Evolutionary conservation across 257 asterid genomes (phyloP).

Genomic region (Cruciata laevipes): DNA sequence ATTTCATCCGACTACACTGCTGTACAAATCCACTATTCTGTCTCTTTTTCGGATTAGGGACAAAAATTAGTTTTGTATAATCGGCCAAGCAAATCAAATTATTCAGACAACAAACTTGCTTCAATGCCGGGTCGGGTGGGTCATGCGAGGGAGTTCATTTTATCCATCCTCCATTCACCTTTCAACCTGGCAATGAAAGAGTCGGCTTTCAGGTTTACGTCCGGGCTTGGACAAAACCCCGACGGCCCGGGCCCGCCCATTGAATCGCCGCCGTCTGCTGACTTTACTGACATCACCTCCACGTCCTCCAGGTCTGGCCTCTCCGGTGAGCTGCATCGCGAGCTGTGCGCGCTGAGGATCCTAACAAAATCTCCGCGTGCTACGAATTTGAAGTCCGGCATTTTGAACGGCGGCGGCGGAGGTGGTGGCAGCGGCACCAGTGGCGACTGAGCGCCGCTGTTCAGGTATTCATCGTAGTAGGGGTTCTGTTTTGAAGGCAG

Average conservation of each 20-base stretch:
- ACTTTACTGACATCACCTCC: conserved; percentile 44
- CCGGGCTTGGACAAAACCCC: conserved; percentile 82
- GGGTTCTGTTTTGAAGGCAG: conserved; percentile 40
- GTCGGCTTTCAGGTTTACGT: conserved; percentile 72
- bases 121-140: conserved; percentile 11
- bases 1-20: neutral
- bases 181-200: conserved; percentile 65
- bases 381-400: conserved; percentile 44
- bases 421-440: conserved; percentile 59
- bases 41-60: neutral
- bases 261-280: conserved; percentile 27
- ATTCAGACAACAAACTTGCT: neutral
- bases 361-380: conserved; percentile 54
- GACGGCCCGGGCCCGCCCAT: conserved; percentile 42
- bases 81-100: neutral
- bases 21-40: neutral
- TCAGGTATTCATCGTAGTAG: conserved; percentile 25
- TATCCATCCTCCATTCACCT: conserved; percentile 75
- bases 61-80: neutral
- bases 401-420: conserved; percentile 65
- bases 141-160: conserved; percentile 40
- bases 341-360: conserved; percentile 52
- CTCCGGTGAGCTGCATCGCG: conserved; percentile 60
- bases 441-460: conserved; percentile 60
- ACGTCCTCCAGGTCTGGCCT: conserved; percentile 49